Evolutionary conservation across 2,329 filamentous ascomycete species (phyloP), one percentile per base, ranked within the genome.

Genomic region (Fragosphaeria purpurea): DNA sequence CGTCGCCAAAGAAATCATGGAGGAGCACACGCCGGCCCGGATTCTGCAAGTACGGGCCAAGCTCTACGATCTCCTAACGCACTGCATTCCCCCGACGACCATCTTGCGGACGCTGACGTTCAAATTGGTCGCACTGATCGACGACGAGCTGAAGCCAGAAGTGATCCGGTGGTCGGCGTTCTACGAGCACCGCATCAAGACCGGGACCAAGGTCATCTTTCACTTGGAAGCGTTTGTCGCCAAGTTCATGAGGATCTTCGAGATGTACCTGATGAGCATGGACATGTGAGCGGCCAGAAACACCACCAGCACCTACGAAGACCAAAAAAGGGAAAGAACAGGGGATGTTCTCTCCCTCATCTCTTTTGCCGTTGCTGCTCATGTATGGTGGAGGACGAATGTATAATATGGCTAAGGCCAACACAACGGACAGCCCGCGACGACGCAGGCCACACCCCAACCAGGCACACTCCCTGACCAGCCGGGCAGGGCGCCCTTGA

Each of bases 211-310:
- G 75, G 86, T 95, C 52, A 97, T 98, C 56, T 98, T 98, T 68
- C 94, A 98, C 63, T 73, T 98, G 4, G 94, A 98, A 69, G 93
- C 93, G 4, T 98, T 98, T 68, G 93, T 98, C 52, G 91, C 91
- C 52, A 97, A 96, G 71, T 95, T 97, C 65, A 97, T 98, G 91
- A 81, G 91, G 59, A 81, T 97, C 58, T 79, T 91, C 56, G 93
- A 98, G 72, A 91, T 89, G 82, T 94, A 82, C 63, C 68, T 84
- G 51, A 91, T 95, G 86, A 87, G 83, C 56, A 90, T 93, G 83
- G 86, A 89, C 50, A 71, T 81, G 69, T 81, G 63, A 70, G 41
- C 12, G 32, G 13, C 22, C 22, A 22, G 22, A 22, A 22, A 22
- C 22, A 22, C 22, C 2, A 22, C n/a, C n/a, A 37, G 7, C 7